Evolutionary conservation across 176 grass and related monocot species (phyloP).

Genomic region (Zoysia pacifica): DNA sequence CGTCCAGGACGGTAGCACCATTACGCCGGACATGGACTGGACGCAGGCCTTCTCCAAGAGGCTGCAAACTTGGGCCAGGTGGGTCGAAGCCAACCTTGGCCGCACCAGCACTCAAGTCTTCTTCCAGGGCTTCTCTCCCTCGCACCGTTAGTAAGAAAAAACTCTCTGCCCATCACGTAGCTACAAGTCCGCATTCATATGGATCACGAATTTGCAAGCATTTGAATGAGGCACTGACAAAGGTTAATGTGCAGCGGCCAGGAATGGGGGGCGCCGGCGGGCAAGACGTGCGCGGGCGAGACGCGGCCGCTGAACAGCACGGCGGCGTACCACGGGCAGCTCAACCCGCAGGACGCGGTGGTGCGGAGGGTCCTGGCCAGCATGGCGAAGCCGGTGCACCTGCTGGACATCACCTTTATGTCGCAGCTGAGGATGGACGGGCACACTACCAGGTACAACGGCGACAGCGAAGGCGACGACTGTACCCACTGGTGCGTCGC

Average conservation of each 20-base stretch:
- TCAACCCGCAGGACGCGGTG: constrained; percentile 50
- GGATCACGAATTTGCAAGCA: too few species aligned
- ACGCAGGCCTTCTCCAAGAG: constrained; percentile 66
- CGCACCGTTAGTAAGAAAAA: constrained; percentile 58
- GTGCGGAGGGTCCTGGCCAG: constrained; percentile 46
- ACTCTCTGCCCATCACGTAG: not conserved
- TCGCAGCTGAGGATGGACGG: constrained; percentile 82
- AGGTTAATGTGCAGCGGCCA: constrained; percentile 41
- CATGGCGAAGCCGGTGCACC: constrained; percentile 69
- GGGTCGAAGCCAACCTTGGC: constrained; percentile 62
- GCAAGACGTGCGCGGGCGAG: constrained; percentile 58
- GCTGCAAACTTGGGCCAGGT: constrained; percentile 68
- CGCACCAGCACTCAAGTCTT: constrained; percentile 53
- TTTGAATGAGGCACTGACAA: too few species aligned
- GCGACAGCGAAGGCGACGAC: constrained; percentile 50
- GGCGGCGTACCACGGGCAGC: constrained; percentile 48
- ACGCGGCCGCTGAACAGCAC: constrained; percentile 53
- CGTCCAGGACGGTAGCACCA: constrained; percentile 42
- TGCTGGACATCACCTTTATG: constrained; percentile 66
- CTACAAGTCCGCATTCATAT: too few species aligned
- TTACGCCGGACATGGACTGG: constrained; percentile 67
- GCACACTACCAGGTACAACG: constrained; percentile 75
- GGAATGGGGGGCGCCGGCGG: constrained; percentile 59
- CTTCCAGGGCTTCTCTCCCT: constrained; percentile 77
- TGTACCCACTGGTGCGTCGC: constrained; percentile 92